Base-by-base conservation (phyloP, 164 flowering plant genomes). In the Saururus chinensis region DNA sequence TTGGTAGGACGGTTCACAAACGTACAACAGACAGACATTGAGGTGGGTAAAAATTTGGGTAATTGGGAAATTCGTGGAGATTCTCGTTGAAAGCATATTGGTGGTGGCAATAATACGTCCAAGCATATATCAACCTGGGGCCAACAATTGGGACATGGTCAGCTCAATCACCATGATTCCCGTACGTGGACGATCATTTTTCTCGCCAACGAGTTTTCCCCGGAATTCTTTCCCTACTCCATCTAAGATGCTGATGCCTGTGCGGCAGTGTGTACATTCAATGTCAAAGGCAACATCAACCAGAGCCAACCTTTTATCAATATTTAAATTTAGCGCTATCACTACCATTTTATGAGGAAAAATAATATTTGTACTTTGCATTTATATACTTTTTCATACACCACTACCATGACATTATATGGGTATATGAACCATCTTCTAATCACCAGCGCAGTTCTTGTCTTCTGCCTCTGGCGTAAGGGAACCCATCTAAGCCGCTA, bases 41-140 rank as follows among this genome's bases (percentile, higher is more conserved):
- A 84, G 76, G 92, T 82, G 54, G 96, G 96, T 21, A 71, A 84
- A 62, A 88, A 75, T 64, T 71, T 89, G n/a, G 95, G 92, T 19
- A 93, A 88, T 71, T 63, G 83, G 88, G 85, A 86, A 59, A 93
- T 89, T 55, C 82, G 96, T 57, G 75, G 70, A 41, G 62, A 65
- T 10, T 57, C 64, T 12, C 68, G 73, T 10, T 51, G 19, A 51
- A 68, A 61, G 24, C 59, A 66, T 51, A 62, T 73, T 13, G 19
- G 53, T 57, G 52, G 51, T 25, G 7, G 45, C 56, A 52, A 60
- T 14, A 64, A 56, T 65, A 56, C 56, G 62, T 56, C 71, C 22
- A 79, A 78, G 68, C 76, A 80, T 25, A 54, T 68, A 8, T 60
- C 64, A 20, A n/a, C n/a, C n/a, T n/a, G n/a, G n/a, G n/a, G n/a